Conservation (phyloP, 129 eudicot genomes). For the Flaveria bidentis region DNA sequence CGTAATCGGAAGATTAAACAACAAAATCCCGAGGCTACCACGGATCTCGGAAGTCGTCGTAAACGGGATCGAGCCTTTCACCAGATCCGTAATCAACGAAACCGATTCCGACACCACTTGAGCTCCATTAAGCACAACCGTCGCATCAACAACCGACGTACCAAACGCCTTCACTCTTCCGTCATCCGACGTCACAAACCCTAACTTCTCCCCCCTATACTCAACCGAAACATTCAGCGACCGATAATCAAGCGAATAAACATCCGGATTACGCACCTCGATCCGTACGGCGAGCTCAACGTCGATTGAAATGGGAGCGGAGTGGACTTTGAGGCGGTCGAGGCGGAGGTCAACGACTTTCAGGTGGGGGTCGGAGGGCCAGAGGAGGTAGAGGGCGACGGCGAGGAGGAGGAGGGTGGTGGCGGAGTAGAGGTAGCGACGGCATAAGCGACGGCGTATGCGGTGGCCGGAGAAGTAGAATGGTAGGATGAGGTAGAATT, state of each 20-base stretch:
- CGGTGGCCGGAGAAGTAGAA: constrained; percentile 38
- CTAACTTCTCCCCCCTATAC: constrained; percentile 72
- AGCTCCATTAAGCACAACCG: constrained; percentile 54
- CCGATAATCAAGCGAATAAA: constrained; percentile 50
- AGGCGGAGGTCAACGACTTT: constrained; percentile 57
- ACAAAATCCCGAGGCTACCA: constrained; percentile 53
- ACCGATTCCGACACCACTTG: constrained; percentile 56
- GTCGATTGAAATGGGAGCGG: constrained; percentile 59
- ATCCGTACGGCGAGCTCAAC: constrained; percentile 46
- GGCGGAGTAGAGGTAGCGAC: constrained; percentile 36
- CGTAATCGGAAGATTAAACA: constrained; percentile 58
- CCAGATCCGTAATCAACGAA: constrained; percentile 59
- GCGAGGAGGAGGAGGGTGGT: constrained; percentile 51
- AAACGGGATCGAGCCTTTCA: constrained; percentile 57
- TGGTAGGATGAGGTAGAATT: constrained; percentile 50
- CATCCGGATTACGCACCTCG: constrained; percentile 57
- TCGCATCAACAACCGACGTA: constrained; percentile 64
- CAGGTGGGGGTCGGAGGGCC: constrained; percentile 82
- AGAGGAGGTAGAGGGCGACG: constrained; percentile 60
- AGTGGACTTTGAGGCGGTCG: constrained; percentile 43
- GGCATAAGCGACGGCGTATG: constrained; percentile 33
- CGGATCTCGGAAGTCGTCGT: constrained; percentile 57
- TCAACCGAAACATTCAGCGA: constrained; percentile 49
- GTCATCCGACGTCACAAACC: constrained; percentile 62
- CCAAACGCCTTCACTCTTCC: constrained; percentile 61